These are phyloP conservation scores for Exsudoporus frostii DNA, from an alignment of 768 basidiomycete genomes.

Conservation along the genomic window DNA sequence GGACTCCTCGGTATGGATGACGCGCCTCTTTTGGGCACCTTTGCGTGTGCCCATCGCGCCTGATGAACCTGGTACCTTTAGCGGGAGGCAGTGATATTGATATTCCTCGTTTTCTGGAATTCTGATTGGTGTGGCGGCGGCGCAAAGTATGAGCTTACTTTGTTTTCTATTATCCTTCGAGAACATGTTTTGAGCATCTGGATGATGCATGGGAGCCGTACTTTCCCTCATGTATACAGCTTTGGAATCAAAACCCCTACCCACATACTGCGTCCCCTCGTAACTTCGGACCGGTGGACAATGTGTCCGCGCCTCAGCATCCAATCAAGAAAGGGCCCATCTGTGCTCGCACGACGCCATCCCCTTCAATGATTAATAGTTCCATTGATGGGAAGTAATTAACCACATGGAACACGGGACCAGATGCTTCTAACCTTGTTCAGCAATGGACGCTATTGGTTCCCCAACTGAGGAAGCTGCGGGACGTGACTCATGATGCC, in stretches of 20 bases:
- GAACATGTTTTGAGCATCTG: not conserved
- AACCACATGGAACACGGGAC: not conserved
- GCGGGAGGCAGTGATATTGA: not conserved
- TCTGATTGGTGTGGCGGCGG: not conserved
- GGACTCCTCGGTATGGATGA: not conserved
- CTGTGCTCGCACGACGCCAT: not conserved
- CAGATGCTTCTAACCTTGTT: not conserved
- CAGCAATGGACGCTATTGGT: not conserved
- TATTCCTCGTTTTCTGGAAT: not conserved
- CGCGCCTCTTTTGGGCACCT: not conserved
- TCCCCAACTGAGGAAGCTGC: not conserved
- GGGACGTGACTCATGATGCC: not conserved
- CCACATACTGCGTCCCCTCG: not conserved
- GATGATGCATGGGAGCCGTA: not conserved
- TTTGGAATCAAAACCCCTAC: not conserved
- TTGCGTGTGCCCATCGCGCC: not conserved
- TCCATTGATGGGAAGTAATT: not conserved
- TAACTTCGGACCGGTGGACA: not conserved
- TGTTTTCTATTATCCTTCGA: conserved; percentile 1
- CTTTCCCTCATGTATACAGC: not conserved
- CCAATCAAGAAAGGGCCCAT: not conserved
- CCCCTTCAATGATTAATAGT: not conserved
- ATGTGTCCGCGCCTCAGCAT: not conserved
- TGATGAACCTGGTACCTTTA: not conserved
- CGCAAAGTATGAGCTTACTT: conserved; percentile 18